Percentiles rank a stretch among this genome's conserved stretches.
Conservation (phyloP, 2,329 filamentous ascomycete species). For the Hypomyces perniciosus region DNA sequence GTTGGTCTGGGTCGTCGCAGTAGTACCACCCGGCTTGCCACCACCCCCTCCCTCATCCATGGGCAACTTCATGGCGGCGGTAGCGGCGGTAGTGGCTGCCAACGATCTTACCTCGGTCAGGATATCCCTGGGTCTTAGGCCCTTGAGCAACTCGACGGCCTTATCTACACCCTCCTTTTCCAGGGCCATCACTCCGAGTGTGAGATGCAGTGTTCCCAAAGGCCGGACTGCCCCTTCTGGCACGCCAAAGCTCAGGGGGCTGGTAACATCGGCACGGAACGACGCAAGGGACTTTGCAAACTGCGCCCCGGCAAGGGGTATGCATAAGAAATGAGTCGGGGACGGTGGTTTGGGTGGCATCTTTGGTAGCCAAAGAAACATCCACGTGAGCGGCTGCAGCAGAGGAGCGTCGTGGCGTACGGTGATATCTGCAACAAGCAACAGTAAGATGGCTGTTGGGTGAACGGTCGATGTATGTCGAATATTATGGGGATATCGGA, state of each 20-base stretch:
- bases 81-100: not conserved
- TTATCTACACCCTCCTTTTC: constrained; percentile 39
- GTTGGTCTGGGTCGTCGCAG: not conserved
- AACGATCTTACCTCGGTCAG: constrained; percentile 25
- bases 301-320: constrained; percentile 64
- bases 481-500: not conserved
- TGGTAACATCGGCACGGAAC: constrained; percentile 56
- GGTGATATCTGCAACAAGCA: constrained; percentile 3
- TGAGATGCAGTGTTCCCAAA: constrained; percentile 75
- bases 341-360: constrained; percentile 37
- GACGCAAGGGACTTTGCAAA: constrained; percentile 55
- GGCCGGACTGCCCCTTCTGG: constrained; percentile 66
- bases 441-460: not conserved
- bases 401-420: not conserved
- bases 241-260: constrained; percentile 41
- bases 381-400: not conserved
- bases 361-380: not conserved
- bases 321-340: constrained; percentile 69
- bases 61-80: constrained; percentile 8
- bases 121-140: constrained; percentile 34
- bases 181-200: constrained; percentile 79
- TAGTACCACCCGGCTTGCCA: constrained; percentile 15
- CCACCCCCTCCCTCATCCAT: not conserved
- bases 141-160: constrained; percentile 35
- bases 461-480: not conserved